Evolutionary conservation across 495 filamentous ascomycete species (phyloP).

Genomic region (Neurospora sp.): DNA sequence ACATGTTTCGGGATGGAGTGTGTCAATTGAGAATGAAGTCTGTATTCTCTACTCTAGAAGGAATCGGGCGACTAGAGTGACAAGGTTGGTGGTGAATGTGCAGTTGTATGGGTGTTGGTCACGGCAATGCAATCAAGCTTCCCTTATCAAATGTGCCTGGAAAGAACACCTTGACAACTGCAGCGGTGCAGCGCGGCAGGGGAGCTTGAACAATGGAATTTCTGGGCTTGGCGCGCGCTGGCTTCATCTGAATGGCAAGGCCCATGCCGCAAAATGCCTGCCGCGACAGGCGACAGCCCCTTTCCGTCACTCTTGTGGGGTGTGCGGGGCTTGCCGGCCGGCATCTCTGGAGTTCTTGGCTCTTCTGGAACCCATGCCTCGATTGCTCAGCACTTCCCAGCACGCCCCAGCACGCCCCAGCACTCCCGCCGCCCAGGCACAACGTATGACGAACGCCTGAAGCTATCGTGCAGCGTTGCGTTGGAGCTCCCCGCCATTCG

Average conservation of each 20-base stretch:
- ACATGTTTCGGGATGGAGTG: constrained; percentile 25
- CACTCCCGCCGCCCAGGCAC: constrained; percentile 12
- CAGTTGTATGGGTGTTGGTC: neutral
- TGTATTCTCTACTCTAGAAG: neutral
- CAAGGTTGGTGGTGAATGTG: neutral
- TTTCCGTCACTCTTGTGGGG: neutral
- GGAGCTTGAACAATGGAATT: constrained; percentile 7
- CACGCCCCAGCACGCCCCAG: neutral
- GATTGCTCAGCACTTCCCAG: constrained; percentile 1
- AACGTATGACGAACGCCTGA: constrained; percentile 17
- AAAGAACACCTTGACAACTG: constrained; percentile 30
- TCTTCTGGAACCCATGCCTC: neutral
- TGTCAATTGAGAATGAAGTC: neutral
- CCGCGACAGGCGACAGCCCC: neutral
- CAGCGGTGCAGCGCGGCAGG: neutral
- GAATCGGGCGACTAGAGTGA: neutral
- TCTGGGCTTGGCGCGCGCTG: constrained; percentile 8
- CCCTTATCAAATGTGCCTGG: constrained; percentile 2
- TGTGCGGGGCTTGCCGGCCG: neutral
- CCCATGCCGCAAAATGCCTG: neutral
- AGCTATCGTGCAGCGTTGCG: neutral
- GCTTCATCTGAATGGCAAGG: neutral
- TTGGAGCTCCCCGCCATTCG: constrained; percentile 1
- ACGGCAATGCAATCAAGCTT: neutral
- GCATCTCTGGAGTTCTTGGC: constrained; percentile 1